Conservation (phyloP, 202 grass and related monocot genomes). For the Bolboschoenoplectus hybrid region DNA sequence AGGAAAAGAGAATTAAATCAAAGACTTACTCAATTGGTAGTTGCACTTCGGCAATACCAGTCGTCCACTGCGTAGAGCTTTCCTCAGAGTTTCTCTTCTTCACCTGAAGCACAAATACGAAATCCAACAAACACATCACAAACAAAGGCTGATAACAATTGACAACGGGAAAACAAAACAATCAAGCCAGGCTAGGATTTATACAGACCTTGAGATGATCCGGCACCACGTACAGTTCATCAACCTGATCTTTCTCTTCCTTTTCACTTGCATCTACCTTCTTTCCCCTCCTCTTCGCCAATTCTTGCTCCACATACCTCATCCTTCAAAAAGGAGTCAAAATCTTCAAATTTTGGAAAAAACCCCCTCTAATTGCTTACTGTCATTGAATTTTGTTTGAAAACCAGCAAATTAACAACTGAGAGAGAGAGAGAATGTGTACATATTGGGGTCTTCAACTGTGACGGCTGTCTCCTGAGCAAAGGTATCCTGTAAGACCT, state of each 20-base stretch:
- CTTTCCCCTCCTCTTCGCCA: conserved; percentile 83
- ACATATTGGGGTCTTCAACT: conserved; percentile 96
- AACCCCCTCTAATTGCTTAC: neutral
- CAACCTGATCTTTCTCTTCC: conserved; percentile 75
- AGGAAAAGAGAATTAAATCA: neutral
- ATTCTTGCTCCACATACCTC: conserved; percentile 62
- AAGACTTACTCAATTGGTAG: conserved; percentile 50
- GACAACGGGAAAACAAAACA: neutral
- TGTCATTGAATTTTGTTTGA: neutral
- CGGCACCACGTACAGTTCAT: conserved; percentile 74
- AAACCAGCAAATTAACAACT: neutral
- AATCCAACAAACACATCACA: neutral
- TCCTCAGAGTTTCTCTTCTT: conserved; percentile 97
- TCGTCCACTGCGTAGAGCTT: conserved; percentile 95
- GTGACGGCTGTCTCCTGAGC: conserved; percentile 95
- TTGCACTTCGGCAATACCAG: conserved; percentile 86
- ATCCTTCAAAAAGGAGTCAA: conserved; percentile 41
- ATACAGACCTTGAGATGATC: conserved; percentile 88
- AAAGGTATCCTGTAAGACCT: conserved; percentile 92
- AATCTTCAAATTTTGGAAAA: neutral
- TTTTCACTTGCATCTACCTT: conserved; percentile 57
- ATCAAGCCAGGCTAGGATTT: neutral
- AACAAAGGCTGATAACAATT: conserved; percentile 9
- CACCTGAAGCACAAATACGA: conserved; percentile 58
- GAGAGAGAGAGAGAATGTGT: neutral